Conservation (phyloP, 176 grass and related monocot genomes). For the Oryza glaberrima region DNA sequence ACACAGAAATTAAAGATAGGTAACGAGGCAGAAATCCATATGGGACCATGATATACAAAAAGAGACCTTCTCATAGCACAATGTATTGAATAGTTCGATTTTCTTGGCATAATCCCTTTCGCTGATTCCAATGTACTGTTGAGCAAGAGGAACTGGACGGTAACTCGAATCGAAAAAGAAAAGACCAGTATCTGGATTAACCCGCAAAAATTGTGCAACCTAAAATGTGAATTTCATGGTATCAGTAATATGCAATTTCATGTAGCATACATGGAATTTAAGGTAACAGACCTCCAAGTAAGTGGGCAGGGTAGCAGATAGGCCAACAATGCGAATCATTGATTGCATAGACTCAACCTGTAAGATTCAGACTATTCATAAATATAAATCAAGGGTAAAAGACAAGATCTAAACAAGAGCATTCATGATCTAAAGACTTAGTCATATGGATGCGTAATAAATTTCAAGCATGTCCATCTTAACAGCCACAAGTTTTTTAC, state of each 20-base stretch:
- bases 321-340: constrained; percentile 97
- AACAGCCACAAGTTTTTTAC: constrained; percentile 18
- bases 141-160: constrained; percentile 91
- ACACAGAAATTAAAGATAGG: constrained; percentile 4
- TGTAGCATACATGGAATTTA: constrained; percentile 36
- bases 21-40: constrained; percentile 22
- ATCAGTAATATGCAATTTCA: constrained; percentile 29
- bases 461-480: constrained; percentile 15
- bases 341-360: constrained; percentile 98
- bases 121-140: constrained; percentile 94
- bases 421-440: not conserved
- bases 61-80: constrained; percentile 89
- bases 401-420: constrained; percentile 30
- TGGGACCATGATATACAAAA: constrained; percentile 26
- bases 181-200: constrained; percentile 80
- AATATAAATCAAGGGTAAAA: constrained; percentile 36
- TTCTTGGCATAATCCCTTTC: constrained; percentile 81
- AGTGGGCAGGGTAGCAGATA: constrained; percentile 94
- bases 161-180: constrained; percentile 98
- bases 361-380: constrained; percentile 45
- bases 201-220: constrained; percentile 96
- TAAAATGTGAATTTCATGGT: constrained; percentile 43
- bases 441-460: constrained; percentile 1
- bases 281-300: constrained; percentile 73
- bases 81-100: constrained; percentile 74